Evolutionary conservation across 2,329 filamentous ascomycete species (phyloP).

Genomic region (Alternaria consortialis): DNA sequence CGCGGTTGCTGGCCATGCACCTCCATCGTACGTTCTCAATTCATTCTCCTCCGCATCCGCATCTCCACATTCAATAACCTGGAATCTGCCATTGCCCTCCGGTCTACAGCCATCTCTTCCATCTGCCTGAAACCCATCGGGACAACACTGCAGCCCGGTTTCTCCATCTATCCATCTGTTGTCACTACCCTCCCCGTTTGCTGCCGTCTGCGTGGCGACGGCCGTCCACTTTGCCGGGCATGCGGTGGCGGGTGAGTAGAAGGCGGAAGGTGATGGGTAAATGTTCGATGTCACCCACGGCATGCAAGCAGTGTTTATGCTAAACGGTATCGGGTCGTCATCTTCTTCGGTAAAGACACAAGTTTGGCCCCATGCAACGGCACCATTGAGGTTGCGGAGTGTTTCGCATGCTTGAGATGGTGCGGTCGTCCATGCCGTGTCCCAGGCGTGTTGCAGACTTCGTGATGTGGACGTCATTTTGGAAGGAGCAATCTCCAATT

Average conservation of each 20-base stretch:
- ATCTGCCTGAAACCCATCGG: conserved; percentile 29
- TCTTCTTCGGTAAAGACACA: conserved; percentile 83
- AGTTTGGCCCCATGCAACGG: conserved; percentile 76
- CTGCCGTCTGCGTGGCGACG: conserved; percentile 30
- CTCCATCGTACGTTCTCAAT: conserved; percentile 19
- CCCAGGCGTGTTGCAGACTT: conserved; percentile 27
- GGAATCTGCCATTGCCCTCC: conserved; percentile 17
- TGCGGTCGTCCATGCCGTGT: conserved; percentile 23
- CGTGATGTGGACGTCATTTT: conserved; percentile 27
- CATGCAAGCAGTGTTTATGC: conserved; percentile 68
- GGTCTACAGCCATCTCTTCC: conserved; percentile 23
- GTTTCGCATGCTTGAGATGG: conserved; percentile 31
- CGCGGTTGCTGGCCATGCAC: conserved; percentile 20
- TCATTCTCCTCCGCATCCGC: conserved; percentile 36
- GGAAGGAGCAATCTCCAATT: neutral
- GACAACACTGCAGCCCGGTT: conserved; percentile 36
- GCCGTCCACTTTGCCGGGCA: conserved; percentile 32
- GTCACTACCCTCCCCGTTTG: conserved; percentile 4
- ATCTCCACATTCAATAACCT: conserved; percentile 30
- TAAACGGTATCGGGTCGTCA: conserved; percentile 74
- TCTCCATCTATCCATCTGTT: conserved; percentile 31
- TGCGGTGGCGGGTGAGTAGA: conserved; percentile 37
- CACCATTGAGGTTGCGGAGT: conserved; percentile 22
- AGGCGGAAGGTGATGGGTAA: conserved; percentile 18
- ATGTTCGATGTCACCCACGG: conserved; percentile 31